A percentile compares a stretch with the other conserved stretches of the same genome.
Conservation (phyloP, 192 early-diverging fungal genomes). For the Obelidium mucronatum region DNA sequence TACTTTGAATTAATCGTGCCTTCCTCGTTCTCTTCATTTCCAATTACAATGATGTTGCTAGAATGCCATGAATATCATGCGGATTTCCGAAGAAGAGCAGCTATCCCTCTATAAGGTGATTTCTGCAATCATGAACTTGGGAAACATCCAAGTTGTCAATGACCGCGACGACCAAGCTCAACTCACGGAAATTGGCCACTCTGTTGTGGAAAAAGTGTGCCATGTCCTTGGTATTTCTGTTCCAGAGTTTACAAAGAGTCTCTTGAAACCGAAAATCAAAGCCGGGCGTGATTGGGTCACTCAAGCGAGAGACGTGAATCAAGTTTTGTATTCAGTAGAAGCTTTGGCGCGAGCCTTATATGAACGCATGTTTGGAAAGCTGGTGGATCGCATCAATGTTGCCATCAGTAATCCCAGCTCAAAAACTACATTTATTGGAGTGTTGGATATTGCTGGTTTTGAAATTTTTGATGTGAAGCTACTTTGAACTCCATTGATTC, state of each 20-base stretch:
- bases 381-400: slow-evolving; percentile 89
- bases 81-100: slow-evolving; percentile 79
- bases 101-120: slow-evolving; percentile 81
- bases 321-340: slow-evolving; percentile 89
- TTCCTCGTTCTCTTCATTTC: neutral
- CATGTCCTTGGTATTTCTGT: slow-evolving; percentile 92
- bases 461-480: slow-evolving; percentile 92
- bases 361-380: slow-evolving; percentile 93
- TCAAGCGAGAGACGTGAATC: slow-evolving; percentile 84
- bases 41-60: slow-evolving; percentile 26
- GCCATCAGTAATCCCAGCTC: slow-evolving; percentile 63
- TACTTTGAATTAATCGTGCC: no score
- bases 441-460: slow-evolving; percentile 98
- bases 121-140: slow-evolving; percentile 89
- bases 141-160: slow-evolving; percentile 84
- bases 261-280: slow-evolving; percentile 90
- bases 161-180: slow-evolving; percentile 89
- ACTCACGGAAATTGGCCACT: slow-evolving; percentile 68
- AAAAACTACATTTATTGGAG: slow-evolving; percentile 91
- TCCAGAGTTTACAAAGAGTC: slow-evolving; percentile 83
- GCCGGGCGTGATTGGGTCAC: slow-evolving; percentile 97
- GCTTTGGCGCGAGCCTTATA: slow-evolving; percentile 91
- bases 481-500: no score
- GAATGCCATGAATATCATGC: slow-evolving; percentile 85
- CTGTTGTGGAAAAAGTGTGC: slow-evolving; percentile 86